A percentile compares a stretch with the other conserved stretches of the same genome.
Conservation (phyloP, 2,329 filamentous ascomycete genomes). For the Clonostachys rosea region DNA sequence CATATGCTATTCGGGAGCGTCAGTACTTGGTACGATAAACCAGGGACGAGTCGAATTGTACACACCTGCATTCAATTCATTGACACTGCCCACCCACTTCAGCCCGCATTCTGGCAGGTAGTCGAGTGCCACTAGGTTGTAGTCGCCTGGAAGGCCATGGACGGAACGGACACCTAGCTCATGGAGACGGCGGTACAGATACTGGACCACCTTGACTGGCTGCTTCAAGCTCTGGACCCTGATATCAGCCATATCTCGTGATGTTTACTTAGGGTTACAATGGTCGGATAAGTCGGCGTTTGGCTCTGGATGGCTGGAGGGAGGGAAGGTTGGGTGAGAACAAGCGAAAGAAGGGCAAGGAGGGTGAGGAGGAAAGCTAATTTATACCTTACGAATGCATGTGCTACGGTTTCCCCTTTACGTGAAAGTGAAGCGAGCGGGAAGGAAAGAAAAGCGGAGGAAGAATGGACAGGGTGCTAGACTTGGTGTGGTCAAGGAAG, state of each 20-base stretch:
- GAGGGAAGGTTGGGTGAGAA: not conserved
- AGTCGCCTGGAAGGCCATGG: slow-evolving; percentile 69
- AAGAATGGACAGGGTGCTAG: no score
- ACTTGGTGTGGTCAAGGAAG: no score
- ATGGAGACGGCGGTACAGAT: slow-evolving; percentile 60
- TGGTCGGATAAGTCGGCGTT: no score
- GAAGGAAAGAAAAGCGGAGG: no score
- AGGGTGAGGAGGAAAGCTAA: slow-evolving; percentile 1
- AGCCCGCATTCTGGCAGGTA: slow-evolving; percentile 55
- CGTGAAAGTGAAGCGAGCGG: no score
- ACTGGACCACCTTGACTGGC: slow-evolving; percentile 59
- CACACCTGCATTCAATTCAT: slow-evolving; percentile 68
- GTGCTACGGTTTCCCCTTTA: no score
- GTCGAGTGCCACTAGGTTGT: slow-evolving; percentile 66
- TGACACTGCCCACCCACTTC: slow-evolving; percentile 65
- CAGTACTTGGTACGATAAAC: slow-evolving; percentile 2
- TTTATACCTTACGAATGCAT: not conserved
- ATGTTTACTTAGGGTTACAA: slow-evolving; percentile 4
- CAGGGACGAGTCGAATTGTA: slow-evolving; percentile 1
- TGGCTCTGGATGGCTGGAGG: not conserved
- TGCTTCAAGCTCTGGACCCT: slow-evolving; percentile 35
- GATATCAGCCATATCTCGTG: slow-evolving; percentile 24
- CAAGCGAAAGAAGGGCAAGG: not conserved
- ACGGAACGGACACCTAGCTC: slow-evolving; percentile 61
- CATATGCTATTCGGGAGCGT: slow-evolving; percentile 50